Base-by-base conservation (phyloP, 495 filamentous ascomycete species). In the Penicillium verhagenii region DNA sequence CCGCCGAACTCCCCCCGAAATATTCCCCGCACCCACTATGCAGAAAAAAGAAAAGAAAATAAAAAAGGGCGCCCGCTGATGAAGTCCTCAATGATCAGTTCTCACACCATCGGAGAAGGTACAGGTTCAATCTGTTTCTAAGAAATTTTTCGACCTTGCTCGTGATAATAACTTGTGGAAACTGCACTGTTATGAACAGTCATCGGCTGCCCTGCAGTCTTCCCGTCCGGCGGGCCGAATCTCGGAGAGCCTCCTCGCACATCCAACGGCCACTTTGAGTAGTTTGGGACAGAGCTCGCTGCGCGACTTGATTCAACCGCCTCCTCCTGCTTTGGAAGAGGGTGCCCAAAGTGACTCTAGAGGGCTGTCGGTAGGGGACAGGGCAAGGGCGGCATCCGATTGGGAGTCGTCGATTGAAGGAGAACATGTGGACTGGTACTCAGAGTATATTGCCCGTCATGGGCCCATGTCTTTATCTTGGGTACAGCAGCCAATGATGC, bases 371-470 rank as follows among this genome's bases (percentile, higher is more conserved):
- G 58, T 64, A 48, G 69, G 59, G 9, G 70, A 75, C 53, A 73
- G 76, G 51, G 69, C 63, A 63, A 81, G 77, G 71, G 82, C 73
- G 55, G 80, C 88, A 47, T 85, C 84, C 5, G 89, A 87, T 57
- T 96, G 91, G 91, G 91, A 96, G 57, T 89, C 90, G 2, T 82
- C 82, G 4, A 87, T 87, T 53, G 84, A 86, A 13, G 71, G 73
- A 11, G 74, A 77, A 55, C 64, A 76, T 52, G 75, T 89, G 13
- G 82, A 89, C 47, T 96, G 90, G 86, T 96, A 95, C 59, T 82
- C 86, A 47, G 92, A 96, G 69, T 96, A 89, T 67, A 87, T 93
- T 57, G 89, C 91, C 23, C 79, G 91, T 20, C 81, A 94, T 73
- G 91, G 82, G 0, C 86, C 89, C 0, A 79, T 91, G 25, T 80